Percentiles rank a stretch among this genome's conserved stretches.
Conservation (phyloP, 352 stramenopile species). For the Pythium dissimile region DNA sequence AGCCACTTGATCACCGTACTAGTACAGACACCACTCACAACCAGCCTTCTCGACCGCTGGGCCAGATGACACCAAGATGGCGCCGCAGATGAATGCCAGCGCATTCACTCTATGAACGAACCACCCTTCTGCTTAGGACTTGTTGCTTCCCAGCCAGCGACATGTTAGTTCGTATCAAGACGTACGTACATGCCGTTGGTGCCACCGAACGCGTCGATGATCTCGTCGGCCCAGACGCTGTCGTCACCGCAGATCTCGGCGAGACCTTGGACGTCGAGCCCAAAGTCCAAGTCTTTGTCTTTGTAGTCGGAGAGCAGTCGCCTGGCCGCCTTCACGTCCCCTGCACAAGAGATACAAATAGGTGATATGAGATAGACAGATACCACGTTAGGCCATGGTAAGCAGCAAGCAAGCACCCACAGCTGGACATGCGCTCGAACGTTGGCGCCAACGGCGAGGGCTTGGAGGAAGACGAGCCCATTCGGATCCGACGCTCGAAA, state of each 20-base stretch:
- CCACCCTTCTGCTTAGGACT: no score
- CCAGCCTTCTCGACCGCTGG: conserved; percentile 51
- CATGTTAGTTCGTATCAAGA: no score
- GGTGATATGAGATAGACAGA: background rate
- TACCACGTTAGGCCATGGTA: background rate
- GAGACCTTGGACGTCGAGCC: conserved; percentile 46
- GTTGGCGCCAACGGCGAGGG: conserved; percentile 32
- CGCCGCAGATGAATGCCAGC: conserved; percentile 61
- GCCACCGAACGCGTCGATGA: conserved; percentile 55
- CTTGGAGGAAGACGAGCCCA: conserved; percentile 49
- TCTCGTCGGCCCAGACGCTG: conserved; percentile 46
- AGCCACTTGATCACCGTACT: background rate
- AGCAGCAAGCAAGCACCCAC: conserved; percentile 20
- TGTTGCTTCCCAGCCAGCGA: no score
- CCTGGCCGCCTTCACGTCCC: conserved; percentile 49
- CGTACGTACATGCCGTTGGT: conserved; percentile 59
- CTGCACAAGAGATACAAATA: conserved; percentile 15
- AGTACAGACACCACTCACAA: conserved; percentile 21
- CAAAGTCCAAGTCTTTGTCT: conserved; percentile 75
- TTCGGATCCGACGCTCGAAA: conserved; percentile 1
- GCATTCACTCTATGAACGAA: conserved; percentile 54
- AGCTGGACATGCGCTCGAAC: conserved; percentile 55
- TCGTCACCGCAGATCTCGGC: conserved; percentile 44
- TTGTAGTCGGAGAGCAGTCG: conserved; percentile 61
- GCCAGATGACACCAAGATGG: conserved; percentile 37